Conservation (phyloP, 2,329 filamentous ascomycete genomes). For the Colletotrichum chlorophyti region DNA sequence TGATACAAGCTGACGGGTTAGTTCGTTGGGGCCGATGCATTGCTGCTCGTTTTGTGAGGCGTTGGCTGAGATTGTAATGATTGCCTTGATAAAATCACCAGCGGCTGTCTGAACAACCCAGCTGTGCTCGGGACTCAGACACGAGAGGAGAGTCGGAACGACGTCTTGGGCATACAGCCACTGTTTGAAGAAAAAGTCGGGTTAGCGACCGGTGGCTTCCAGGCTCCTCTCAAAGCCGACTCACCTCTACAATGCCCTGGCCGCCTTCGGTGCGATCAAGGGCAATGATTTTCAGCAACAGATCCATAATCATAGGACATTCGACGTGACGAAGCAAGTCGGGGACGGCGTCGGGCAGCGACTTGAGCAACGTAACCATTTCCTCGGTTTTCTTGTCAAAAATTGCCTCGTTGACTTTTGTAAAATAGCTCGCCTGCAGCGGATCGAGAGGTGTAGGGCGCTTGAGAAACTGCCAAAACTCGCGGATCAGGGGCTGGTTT, state of each 20-base stretch:
- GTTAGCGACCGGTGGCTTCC: constrained; percentile 9
- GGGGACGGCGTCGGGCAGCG: constrained; percentile 79
- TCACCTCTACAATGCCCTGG: constrained; percentile 90
- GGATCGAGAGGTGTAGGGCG: constrained; percentile 87
- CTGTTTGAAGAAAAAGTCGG: constrained; percentile 49
- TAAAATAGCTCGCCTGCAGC: constrained; percentile 96
- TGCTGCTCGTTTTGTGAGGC: constrained; percentile 97
- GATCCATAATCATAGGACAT: constrained; percentile 97
- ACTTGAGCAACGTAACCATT: constrained; percentile 91
- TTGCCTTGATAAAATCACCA: constrained; percentile 96
- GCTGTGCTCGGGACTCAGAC: constrained; percentile 82
- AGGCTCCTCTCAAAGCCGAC: no score
- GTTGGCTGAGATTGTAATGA: constrained; percentile 98
- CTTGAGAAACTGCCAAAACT: constrained; percentile 92
- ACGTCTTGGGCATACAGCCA: constrained; percentile 92
- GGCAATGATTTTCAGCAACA: constrained; percentile 95
- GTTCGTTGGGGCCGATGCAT: constrained; percentile 97
- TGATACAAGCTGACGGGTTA: constrained; percentile 94
- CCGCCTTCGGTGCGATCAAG: constrained; percentile 91
- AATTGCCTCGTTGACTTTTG: constrained; percentile 97
- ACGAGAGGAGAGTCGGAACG: constrained; percentile 85
- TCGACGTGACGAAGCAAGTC: constrained; percentile 93
- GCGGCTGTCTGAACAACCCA: constrained; percentile 95
- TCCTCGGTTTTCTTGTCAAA: constrained; percentile 98
- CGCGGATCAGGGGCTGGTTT: constrained; percentile 76